A percentile compares a stretch with the other conserved stretches of the same genome.
These are phyloP conservation scores for Fragaria ananassa DNA, from an alignment of 306 rosid genomes.

Conservation along the genomic window DNA sequence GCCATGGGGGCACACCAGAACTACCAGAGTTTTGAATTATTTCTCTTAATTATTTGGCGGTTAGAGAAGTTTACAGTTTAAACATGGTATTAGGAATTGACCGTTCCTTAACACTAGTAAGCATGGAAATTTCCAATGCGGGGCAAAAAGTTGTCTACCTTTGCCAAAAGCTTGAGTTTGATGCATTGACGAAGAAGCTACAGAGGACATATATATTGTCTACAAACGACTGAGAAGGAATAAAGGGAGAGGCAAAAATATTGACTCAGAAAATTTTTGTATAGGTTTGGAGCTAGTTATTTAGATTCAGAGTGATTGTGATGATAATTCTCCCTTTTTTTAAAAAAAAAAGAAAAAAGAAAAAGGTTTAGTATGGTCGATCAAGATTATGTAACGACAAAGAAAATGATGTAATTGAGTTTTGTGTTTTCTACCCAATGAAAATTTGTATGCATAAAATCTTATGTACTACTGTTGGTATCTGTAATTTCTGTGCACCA, in stretches of 20 bases:
- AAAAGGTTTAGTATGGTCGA: not conserved
- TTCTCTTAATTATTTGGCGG: conserved; percentile 9
- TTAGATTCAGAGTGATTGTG: not conserved
- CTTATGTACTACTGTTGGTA: not conserved
- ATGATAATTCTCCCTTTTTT: not conserved
- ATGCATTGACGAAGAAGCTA: conserved; percentile 21
- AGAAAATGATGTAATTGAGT: not conserved
- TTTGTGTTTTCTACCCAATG: not conserved
- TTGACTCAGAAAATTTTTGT: conserved; percentile 11
- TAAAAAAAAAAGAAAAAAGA: too few species aligned
- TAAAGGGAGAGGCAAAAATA: not conserved
- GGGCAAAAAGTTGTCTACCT: conserved; percentile 14
- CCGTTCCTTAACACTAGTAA: conserved; percentile 9
- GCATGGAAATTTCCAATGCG: conserved; percentile 12
- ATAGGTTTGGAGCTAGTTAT: too few species aligned
- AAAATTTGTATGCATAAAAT: not conserved
- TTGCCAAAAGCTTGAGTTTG: conserved; percentile 15
- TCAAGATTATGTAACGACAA: not conserved
- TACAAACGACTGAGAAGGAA: not conserved
- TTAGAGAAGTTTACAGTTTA: not conserved
- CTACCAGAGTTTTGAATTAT: conserved; percentile 48
- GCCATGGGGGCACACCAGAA: conserved; percentile 38
- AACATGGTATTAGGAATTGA: conserved; percentile 14
- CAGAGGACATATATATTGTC: not conserved
- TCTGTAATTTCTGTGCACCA: not conserved